A percentile compares a stretch with the other conserved stretches of the same genome.
Conservation (phyloP, 148 eudicot species). For the Cornus suecica region DNA sequence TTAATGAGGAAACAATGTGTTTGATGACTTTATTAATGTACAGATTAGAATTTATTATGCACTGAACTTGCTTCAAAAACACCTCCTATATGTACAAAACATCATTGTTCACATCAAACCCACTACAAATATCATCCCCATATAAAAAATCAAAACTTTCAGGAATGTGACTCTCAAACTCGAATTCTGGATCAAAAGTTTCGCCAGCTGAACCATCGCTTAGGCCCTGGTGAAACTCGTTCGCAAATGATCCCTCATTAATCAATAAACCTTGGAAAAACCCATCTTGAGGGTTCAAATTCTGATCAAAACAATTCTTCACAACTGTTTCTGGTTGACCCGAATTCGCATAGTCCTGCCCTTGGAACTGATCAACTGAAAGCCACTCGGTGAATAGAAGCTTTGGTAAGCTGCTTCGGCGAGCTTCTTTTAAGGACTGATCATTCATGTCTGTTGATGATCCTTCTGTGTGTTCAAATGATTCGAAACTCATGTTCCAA, state of each 20-base stretch:
- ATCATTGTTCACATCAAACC: conserved; percentile 15
- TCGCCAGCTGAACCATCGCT: conserved; percentile 11
- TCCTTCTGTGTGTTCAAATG: conserved; percentile 16
- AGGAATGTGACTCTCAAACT: conserved; percentile 15
- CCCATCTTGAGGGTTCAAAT: conserved; percentile 1
- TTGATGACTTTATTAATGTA: not conserved
- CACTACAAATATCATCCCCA: conserved; percentile 17
- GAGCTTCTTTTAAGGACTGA: conserved; percentile 5
- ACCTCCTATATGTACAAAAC: conserved; percentile 14
- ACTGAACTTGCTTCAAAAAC: conserved; percentile 2
- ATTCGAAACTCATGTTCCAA: conserved; percentile 15
- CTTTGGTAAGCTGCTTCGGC: conserved; percentile 26
- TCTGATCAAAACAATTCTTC: conserved; percentile 5
- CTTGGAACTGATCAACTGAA: conserved; percentile 35
- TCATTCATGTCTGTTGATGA: conserved; percentile 6
- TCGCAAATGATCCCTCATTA: conserved; percentile 7
- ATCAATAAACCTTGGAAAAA: not conserved
- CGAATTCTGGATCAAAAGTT: conserved; percentile 4
- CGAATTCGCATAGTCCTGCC: conserved; percentile 16
- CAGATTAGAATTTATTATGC: conserved; percentile 1
- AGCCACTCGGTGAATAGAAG: conserved; percentile 48
- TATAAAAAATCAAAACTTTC: conserved; percentile 15
- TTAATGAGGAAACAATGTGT: not conserved
- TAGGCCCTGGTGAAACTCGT: conserved; percentile 3
- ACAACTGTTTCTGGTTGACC: conserved; percentile 2